Conservation (phyloP, 2,329 filamentous ascomycete genomes). For the Triangularia setosa region DNA sequence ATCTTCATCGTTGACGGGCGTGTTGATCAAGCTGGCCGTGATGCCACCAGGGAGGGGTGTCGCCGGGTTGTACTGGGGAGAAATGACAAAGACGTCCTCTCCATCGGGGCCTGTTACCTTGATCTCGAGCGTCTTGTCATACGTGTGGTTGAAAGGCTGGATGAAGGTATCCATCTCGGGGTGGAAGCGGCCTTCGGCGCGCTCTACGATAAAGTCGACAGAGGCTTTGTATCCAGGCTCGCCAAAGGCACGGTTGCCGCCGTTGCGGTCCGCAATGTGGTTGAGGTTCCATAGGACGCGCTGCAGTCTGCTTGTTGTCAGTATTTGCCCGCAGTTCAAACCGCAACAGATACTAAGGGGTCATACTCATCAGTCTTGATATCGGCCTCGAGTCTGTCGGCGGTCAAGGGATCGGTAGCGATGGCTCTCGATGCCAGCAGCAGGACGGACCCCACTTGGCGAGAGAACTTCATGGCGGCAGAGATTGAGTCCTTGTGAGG, state of each 20-base stretch:
- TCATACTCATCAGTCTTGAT: slow-evolving; percentile 37
- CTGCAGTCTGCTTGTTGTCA: slow-evolving; percentile 40
- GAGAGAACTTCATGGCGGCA: slow-evolving; percentile 15
- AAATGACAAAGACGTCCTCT: slow-evolving; percentile 40
- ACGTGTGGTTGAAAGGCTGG: slow-evolving; percentile 46
- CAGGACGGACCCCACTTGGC: background rate
- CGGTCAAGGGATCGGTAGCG: slow-evolving; percentile 35
- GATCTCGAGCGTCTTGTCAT: slow-evolving; percentile 41
- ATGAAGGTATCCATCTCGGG: slow-evolving; percentile 33
- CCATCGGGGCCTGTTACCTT: slow-evolving; percentile 43
- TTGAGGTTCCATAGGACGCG: slow-evolving; percentile 52
- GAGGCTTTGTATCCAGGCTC: slow-evolving; percentile 56
- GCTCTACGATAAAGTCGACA: slow-evolving; percentile 52
- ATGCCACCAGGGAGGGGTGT: slow-evolving; percentile 36
- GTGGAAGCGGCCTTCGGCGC: slow-evolving; percentile 20
- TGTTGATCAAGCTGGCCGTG: slow-evolving; percentile 35
- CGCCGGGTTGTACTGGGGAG: slow-evolving; percentile 44
- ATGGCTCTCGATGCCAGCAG: slow-evolving; percentile 16
- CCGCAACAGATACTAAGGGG: background rate
- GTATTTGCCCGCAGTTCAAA: background rate
- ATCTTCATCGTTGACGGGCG: slow-evolving; percentile 33
- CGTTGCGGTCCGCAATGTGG: slow-evolving; percentile 50
- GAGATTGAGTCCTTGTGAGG: background rate
- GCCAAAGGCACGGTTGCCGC: slow-evolving; percentile 58
- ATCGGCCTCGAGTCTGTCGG: slow-evolving; percentile 39